Base-by-base conservation (phyloP, 169 alveolate genomes). In the Eimeria acervulina region DNA sequence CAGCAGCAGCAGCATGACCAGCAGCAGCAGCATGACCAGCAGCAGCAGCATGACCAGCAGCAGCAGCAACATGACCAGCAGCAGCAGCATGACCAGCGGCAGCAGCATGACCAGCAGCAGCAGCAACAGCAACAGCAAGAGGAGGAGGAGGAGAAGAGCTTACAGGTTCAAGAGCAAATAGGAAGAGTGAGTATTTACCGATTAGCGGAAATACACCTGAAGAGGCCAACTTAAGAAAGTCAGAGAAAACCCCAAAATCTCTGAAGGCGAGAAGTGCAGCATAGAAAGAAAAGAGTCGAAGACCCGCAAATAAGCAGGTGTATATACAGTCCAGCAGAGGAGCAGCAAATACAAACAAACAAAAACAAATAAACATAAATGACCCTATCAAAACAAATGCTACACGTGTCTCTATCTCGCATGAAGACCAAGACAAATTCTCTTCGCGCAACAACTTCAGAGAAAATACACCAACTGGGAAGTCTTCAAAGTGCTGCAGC, bases 101-200 rank as follows among this genome's bases (percentile, higher is more conserved):
- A 51, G 6, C 0, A 51, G 21, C 15, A 51, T 51, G 15, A 51
- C 15, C 59, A 51, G 7, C 59, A 17, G 7, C 59, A 1, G 59
- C 6, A 51, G 7, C 59, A 51, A 17, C 59, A 51, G 59, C 59
- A 51, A 51, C n/a, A n/a, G n/a, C n/a, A n/a, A n/a, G n/a, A n/a
- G n/a, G n/a, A 51, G 7, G 21, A 51, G 59, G 66, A 23, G n/a
- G 61, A 7, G 70, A 36, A 40, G n/a, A n/a, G n/a, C n/a, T n/a
- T 28, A 93, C 96, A 47, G 96, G 96, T 33, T 44, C 83, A 66
- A 81, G 26, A 28, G 90, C 72, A 21, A 93, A 93, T 33, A 93
- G 23, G 92, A 76, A 84, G 74, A 84, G 44, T 33, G 66, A 66
- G 59, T 83, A 81, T 33, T 28, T 47, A 44, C 94, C 96, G 7